Evolutionary conservation across 2,329 filamentous ascomycete genomes (phyloP).

Genomic region (Curvularia spicifera): DNA sequence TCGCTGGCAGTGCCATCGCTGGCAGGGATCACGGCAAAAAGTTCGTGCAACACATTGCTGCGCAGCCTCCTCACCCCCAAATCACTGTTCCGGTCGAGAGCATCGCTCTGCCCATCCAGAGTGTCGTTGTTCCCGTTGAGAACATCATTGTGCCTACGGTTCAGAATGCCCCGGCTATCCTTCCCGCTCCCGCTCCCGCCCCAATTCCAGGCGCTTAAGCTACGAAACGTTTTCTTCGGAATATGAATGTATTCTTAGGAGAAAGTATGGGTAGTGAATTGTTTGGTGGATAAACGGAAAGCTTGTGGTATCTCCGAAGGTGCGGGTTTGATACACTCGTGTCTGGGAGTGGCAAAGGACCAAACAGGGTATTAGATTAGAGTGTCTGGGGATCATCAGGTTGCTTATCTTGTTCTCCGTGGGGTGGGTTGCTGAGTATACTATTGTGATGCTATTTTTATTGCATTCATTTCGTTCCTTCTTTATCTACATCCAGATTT

Average conservation of each 20-base stretch:
- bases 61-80: neutral
- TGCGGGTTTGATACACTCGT: neutral
- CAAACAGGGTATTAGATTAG: neutral
- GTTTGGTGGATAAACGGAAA: neutral
- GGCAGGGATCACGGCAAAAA: neutral
- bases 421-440: neutral
- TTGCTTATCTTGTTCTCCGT: neutral
- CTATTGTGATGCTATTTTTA: neutral
- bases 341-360: neutral
- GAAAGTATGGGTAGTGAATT: neutral
- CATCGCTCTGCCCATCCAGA: neutral
- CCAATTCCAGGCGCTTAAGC: neutral
- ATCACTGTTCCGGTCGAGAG: neutral
- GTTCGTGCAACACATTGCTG: neutral
- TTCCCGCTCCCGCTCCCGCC: neutral
- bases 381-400: neutral
- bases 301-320: neutral
- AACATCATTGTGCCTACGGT: neutral
- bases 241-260: neutral
- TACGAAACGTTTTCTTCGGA: neutral
- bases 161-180: neutral
- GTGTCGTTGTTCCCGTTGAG: neutral
- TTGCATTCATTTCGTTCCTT: neutral
- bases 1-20: constrained; percentile 1
- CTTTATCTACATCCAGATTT: neutral